phyloP scores from a whole-genome alignment of 139 green algal species.

The Yamagishiella unicocca region DNA sequence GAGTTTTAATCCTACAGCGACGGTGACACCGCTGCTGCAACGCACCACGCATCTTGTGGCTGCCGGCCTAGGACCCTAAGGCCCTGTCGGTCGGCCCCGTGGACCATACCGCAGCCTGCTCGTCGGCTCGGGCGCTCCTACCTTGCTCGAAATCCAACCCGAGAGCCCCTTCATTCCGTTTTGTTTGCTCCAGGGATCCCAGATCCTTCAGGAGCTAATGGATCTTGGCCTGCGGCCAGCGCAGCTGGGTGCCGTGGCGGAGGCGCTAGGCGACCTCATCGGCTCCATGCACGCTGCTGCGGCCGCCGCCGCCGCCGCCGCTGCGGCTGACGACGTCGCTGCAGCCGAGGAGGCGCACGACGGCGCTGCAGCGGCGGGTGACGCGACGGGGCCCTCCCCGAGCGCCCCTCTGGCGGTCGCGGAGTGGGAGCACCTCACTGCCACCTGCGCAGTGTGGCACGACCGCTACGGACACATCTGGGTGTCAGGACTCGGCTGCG shows the following conservation, averaged over 20 bases:
- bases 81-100: too few relatives aligned
- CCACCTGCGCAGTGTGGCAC: constrained; percentile 9
- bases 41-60: too few relatives aligned
- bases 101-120: too few relatives aligned
- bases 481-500: constrained; percentile 25
- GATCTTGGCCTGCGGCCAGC: background rate
- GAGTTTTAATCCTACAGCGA: too few relatives aligned
- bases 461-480: constrained; percentile 19
- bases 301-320: background rate
- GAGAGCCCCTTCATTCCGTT: background rate
- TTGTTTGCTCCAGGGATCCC: background rate
- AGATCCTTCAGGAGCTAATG: constrained; percentile 13
- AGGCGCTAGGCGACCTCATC: background rate
- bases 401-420: background rate
- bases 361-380: too few relatives aligned
- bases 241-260: background rate
- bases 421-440: background rate
- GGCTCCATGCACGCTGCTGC: background rate
- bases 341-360: too few relatives aligned
- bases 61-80: too few relatives aligned
- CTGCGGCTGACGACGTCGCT: background rate
- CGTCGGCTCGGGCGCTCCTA: too few relatives aligned
- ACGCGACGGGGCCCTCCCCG: background rate
- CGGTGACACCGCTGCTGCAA: too few relatives aligned
- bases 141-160: too few relatives aligned